These are phyloP conservation scores for Leptodontidium sp. DNA, from an alignment of 2,329 filamentous ascomycete genomes.

Conservation along the genomic window DNA sequence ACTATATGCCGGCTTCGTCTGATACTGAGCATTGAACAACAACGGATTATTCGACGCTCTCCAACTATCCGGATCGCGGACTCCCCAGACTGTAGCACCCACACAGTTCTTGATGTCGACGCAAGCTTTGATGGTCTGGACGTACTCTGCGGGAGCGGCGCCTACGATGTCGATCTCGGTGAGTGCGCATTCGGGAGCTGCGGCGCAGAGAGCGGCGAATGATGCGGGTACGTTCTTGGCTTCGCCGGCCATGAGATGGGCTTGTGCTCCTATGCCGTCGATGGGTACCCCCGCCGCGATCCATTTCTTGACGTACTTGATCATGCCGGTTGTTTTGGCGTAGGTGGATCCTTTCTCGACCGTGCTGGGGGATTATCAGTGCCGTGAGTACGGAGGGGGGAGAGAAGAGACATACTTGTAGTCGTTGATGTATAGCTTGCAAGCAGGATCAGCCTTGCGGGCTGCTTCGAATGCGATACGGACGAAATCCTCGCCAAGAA, in stretches of 20 bases:
- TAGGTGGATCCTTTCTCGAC: slow-evolving; percentile 52
- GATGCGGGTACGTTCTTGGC: slow-evolving; percentile 31
- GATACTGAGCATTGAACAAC: slow-evolving; percentile 60
- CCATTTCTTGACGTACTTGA: slow-evolving; percentile 69
- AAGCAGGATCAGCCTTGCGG: slow-evolving; percentile 68
- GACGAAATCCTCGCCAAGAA: slow-evolving; percentile 76
- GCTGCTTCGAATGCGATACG: slow-evolving; percentile 75
- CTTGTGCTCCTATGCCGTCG: slow-evolving; percentile 63
- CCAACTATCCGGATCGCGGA: slow-evolving; percentile 63
- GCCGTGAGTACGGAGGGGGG: no score
- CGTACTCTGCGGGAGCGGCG: slow-evolving; percentile 52
- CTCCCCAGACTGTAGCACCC: slow-evolving; percentile 47
- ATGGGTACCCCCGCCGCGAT: slow-evolving; percentile 67
- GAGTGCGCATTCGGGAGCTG: slow-evolving; percentile 68
- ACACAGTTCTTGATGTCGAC: slow-evolving; percentile 45
- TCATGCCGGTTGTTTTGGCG: slow-evolving; percentile 64
- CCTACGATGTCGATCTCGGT: slow-evolving; percentile 73
- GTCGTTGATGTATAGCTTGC: slow-evolving; percentile 81
- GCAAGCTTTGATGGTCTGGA: slow-evolving; percentile 43
- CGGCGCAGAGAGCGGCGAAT: slow-evolving; percentile 59
- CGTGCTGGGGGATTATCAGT: background rate
- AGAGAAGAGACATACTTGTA: slow-evolving; percentile 54
- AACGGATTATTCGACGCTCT: slow-evolving; percentile 57
- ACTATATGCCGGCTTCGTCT: slow-evolving; percentile 60
- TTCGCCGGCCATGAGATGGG: slow-evolving; percentile 35